Percentiles rank a stretch among this genome's conserved stretches.
phyloP scores from a whole-genome alignment of 441 rosid species.

The Pelargonium fulgidum region DNA sequence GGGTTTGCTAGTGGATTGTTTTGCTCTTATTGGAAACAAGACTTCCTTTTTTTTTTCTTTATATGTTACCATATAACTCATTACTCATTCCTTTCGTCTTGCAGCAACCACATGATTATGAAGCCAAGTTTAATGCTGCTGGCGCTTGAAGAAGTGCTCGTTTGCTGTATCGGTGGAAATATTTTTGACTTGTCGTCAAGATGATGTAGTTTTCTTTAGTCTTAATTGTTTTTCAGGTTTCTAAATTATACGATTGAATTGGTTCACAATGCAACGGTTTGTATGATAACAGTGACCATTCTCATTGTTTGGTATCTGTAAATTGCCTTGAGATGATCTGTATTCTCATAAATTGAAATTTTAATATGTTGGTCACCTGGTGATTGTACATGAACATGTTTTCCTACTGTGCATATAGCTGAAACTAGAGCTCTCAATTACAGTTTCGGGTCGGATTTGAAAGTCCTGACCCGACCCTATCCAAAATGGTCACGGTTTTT shows the following conservation, averaged over 20 bases:
- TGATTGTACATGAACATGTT: too few species aligned
- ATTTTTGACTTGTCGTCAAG: too few species aligned
- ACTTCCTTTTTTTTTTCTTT: background rate
- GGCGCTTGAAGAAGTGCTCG: slow-evolving; percentile 22
- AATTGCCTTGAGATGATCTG: background rate
- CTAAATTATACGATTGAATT: background rate
- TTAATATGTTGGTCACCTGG: too few species aligned
- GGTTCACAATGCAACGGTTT: background rate
- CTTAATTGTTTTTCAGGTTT: background rate
- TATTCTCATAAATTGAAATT: too few species aligned
- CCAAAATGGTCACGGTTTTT: too few species aligned
- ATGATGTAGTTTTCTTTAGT: background rate
- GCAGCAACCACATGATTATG: slow-evolving; percentile 69
- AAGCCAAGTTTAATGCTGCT: slow-evolving; percentile 42
- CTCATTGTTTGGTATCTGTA: background rate
- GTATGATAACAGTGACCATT: background rate
- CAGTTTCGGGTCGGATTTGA: too few species aligned
- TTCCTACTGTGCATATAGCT: too few species aligned
- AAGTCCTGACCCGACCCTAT: too few species aligned
- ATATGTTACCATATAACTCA: background rate
- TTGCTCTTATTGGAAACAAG: background rate
- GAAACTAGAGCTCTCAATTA: too few species aligned
- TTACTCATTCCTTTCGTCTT: background rate
- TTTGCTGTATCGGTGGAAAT: background rate
- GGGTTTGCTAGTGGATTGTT: background rate